These are phyloP conservation scores for Aureobasidium sp. DNA, from an alignment of 2,329 filamentous ascomycete species.

Conservation along the genomic window DNA sequence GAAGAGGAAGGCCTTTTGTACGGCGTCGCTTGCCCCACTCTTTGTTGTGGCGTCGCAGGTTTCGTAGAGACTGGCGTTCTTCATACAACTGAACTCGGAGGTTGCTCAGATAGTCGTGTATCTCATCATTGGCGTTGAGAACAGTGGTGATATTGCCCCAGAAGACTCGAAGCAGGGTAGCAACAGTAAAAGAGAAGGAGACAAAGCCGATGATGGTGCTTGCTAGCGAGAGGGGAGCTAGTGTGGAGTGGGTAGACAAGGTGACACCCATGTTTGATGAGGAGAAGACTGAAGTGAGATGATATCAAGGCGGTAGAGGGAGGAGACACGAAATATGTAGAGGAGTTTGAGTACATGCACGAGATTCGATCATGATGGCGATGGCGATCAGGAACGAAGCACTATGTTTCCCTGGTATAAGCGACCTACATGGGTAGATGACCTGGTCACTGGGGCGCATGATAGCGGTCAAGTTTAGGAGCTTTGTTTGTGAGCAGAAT, in stretches of 20 bases:
- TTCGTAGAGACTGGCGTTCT: constrained; percentile 29
- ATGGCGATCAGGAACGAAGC: not conserved
- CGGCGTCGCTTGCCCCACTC: constrained; percentile 8
- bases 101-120: constrained; percentile 32
- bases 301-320: not conserved
- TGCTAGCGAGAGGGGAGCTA: constrained; percentile 29
- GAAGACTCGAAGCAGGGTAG: constrained; percentile 34
- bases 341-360: not conserved
- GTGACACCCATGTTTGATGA: constrained; percentile 23
- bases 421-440: not conserved
- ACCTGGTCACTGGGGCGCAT: not conserved
- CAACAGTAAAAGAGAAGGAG: constrained; percentile 34
- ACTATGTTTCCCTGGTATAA: not conserved
- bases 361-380: not conserved
- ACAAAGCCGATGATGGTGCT: constrained; percentile 33
- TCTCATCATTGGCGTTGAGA: constrained; percentile 28
- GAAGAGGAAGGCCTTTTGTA: not conserved
- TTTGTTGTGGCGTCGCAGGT: constrained; percentile 19
- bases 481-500: constrained; percentile 4
- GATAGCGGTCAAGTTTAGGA: not conserved
- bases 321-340: not conserved
- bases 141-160: constrained; percentile 34
- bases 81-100: constrained; percentile 34
- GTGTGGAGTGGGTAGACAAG: constrained; percentile 21
- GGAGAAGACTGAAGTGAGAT: not conserved